Evolutionary conservation across 805 yeast species (phyloP), one percentile per base, ranked within the genome.

Genomic region (Zygosaccharomyces bisporus): DNA sequence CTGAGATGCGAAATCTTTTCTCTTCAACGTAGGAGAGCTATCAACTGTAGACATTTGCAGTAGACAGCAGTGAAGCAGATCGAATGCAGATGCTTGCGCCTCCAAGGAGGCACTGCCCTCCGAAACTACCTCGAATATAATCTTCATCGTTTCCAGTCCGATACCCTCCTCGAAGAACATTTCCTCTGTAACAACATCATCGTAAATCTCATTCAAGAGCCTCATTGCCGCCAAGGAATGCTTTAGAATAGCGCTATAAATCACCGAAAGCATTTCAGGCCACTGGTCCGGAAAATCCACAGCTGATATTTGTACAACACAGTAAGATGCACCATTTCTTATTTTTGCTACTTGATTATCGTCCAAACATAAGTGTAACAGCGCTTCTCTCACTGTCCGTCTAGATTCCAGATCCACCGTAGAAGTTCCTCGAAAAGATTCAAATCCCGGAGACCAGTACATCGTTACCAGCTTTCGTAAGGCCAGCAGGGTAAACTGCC

Each of bases 241-340:
- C 7, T 68, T 57, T 7, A 62, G 55, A 27, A 76, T 70, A 20
- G 63, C 61, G 1, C 57, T 57, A 54, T 79, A 80, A 16, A 87
- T 56, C 5, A 62, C 62, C 25, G 64, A 57, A 44, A 86, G 59
- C 37, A 90, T 68, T 17, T 72, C 74, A 0, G 97, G 95, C 98
- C 98, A 91, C 60, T 88, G 95, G 58, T 93, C 98, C 0, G 99
- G 99, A 57, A 78, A 91, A 58, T 91, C 99, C 1, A 81, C 85
- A 2, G 85, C 83, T 0, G 95, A 88, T 12, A 91, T 86, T 56
- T 86, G 95, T 4, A 85, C 85, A 13, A 89, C 76, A 12, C 86
- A 82, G 51, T 86, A 82, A 1, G 90, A 80, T 1, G 85, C 77
- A 40, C 85, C 75, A 23, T 73, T 75, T 46, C 87, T 72, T 12